phyloP scores from a whole-genome alignment of 257 asterid species.

The Salvia splendens region DNA sequence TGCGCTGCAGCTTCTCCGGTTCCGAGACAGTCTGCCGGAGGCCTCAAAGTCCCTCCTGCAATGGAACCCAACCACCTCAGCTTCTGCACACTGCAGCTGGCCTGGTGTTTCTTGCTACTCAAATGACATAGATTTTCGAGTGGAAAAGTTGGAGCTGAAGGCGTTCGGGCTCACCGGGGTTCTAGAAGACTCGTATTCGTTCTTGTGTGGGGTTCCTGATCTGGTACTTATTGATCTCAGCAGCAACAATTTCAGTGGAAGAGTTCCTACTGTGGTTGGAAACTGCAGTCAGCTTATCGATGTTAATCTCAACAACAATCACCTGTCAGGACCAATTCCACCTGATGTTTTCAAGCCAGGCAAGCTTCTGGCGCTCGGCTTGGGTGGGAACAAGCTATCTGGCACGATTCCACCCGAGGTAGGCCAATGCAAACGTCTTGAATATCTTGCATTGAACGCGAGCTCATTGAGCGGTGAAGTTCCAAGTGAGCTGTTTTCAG shows the following conservation, averaged over 20 bases:
- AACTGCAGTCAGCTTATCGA: slow-evolving; percentile 43
- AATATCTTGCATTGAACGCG: slow-evolving; percentile 29
- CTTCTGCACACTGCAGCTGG: slow-evolving; percentile 47
- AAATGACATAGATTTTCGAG: slow-evolving; percentile 22
- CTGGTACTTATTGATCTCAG: slow-evolving; percentile 42
- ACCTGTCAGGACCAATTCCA: slow-evolving; percentile 45
- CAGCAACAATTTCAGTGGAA: slow-evolving; percentile 42
- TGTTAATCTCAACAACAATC: slow-evolving; percentile 36
- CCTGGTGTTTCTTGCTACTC: slow-evolving; percentile 48
- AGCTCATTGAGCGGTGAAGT: slow-evolving; percentile 41
- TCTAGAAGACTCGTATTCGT: slow-evolving; percentile 33
- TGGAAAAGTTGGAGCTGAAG: slow-evolving; percentile 27
- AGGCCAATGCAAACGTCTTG: slow-evolving; percentile 35
- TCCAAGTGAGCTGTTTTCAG: slow-evolving; percentile 41
- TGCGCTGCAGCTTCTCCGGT: slow-evolving; percentile 41
- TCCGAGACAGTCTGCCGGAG: slow-evolving; percentile 42
- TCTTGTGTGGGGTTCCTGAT: slow-evolving; percentile 40
- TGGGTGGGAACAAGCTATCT: slow-evolving; percentile 41
- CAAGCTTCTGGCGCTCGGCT: slow-evolving; percentile 39
- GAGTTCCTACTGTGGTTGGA: slow-evolving; percentile 40
- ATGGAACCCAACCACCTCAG: slow-evolving; percentile 41
- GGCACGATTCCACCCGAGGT: slow-evolving; percentile 47
- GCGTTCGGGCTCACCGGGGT: slow-evolving; percentile 32
- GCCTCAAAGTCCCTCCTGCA: slow-evolving; percentile 40
- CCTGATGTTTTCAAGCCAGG: slow-evolving; percentile 40